A percentile compares a stretch with the other conserved stretches of the same genome.
These are phyloP conservation scores for Stachybotrys echinatus DNA, from an alignment of 2,329 filamentous ascomycete genomes.

Conservation along the genomic window DNA sequence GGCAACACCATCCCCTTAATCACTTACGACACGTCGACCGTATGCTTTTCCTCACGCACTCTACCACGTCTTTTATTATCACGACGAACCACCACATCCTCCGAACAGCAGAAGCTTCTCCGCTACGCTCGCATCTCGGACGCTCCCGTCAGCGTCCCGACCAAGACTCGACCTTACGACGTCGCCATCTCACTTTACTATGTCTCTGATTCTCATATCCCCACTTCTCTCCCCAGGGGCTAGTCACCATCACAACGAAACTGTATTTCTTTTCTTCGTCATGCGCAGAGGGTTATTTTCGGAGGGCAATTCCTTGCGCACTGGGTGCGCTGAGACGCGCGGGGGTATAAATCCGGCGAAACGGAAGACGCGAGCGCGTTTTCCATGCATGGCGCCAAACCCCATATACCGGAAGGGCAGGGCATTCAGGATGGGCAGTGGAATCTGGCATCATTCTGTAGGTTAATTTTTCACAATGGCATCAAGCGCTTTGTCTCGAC, in stretches of 20 bases:
- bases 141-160: too few species aligned
- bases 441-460: not conserved
- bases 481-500: not conserved
- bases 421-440: not conserved
- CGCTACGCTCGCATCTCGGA: too few species aligned
- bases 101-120: too few species aligned
- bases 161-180: too few species aligned
- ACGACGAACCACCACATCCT: too few species aligned
- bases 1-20: constrained; percentile 1
- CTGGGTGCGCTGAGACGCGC: not conserved
- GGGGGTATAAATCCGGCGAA: not conserved
- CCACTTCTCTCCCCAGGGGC: not conserved
- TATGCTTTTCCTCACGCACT: not conserved
- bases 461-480: not conserved
- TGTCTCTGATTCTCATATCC: not conserved
- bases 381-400: not conserved
- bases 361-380: not conserved
- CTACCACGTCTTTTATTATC: not conserved
- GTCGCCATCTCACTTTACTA: too few species aligned
- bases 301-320: not conserved
- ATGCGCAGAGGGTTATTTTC: not conserved
- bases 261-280: not conserved
- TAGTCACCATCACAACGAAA: not conserved
- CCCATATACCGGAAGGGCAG: too few species aligned
- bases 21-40: not conserved